Evolutionary conservation across 192 early-diverging fungal genomes (phyloP).

Genomic region (Jimgerdemannia lactiflua): DNA sequence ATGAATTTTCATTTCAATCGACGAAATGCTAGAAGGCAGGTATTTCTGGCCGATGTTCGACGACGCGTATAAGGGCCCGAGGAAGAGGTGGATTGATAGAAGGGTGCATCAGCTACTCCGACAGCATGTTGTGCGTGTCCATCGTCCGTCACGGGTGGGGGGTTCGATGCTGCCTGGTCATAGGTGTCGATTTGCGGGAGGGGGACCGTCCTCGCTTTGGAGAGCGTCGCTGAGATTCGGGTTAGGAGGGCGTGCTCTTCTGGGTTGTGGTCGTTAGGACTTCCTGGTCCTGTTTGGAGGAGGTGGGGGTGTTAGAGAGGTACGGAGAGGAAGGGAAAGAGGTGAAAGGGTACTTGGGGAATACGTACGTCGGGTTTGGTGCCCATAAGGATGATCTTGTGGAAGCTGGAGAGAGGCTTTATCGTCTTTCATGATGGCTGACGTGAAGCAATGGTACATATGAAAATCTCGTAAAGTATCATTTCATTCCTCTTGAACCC

Average conservation of each 20-base stretch:
- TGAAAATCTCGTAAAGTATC: neutral
- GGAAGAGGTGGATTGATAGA: too few species aligned
- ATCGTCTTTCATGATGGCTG: conserved; percentile 77
- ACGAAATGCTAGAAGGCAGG: too few species aligned
- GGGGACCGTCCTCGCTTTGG: conserved; percentile 27
- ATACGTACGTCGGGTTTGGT: conserved; percentile 55
- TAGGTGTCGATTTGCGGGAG: conserved; percentile 46
- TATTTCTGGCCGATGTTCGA: too few species aligned
- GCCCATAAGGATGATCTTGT: conserved; percentile 74
- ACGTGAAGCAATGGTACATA: neutral
- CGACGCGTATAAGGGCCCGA: too few species aligned
- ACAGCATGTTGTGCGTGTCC: conserved; percentile 61
- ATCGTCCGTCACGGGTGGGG: conserved; percentile 32
- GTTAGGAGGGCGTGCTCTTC: conserved; percentile 51
- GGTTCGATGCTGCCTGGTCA: conserved; percentile 32
- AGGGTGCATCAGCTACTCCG: conserved; percentile 63
- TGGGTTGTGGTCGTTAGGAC: conserved; percentile 32
- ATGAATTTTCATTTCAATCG: too few species aligned
- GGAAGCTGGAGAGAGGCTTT: conserved; percentile 64
- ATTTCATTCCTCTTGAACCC: too few species aligned
- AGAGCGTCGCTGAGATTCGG: conserved; percentile 35
- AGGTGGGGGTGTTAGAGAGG: too few species aligned
- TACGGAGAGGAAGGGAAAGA: neutral
- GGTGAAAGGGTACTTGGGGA: neutral
- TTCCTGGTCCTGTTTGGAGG: conserved; percentile 28